Base-by-base conservation (phyloP, 2,329 filamentous ascomycete genomes). In the Arachnomyces sp. region DNA sequence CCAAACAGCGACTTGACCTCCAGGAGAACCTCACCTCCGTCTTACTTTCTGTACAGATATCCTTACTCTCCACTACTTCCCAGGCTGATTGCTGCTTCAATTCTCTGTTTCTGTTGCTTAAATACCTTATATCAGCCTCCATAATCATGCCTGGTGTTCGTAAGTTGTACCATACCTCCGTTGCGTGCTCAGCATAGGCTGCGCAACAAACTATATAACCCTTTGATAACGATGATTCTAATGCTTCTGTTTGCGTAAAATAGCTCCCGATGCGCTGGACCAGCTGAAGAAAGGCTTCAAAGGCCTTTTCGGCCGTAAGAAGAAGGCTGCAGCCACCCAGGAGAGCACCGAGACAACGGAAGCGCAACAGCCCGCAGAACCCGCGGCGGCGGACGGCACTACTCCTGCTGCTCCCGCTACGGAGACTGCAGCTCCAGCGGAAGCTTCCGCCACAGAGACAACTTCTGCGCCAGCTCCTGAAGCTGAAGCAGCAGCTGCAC, bases 211-310 rank as follows among this genome's bases (percentile, higher is more conserved):
- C 31, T 21, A 18, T 16, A 15, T 38, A 5, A 25, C 9, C 21
- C 21, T 9, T 9, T 25, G 9, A 25, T 25, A 25, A 9, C 21
- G 21, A 9, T 9, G 5, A 25, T 25, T 25, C 21, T 25, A 25
- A 25, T 9, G 21, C 21, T 25, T 31, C 29, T 41, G 13, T 18
- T 31, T 11, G 18, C n/a, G n/a, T 34, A 12, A n/a, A 28, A 37
- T 34, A 61, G 57, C 57, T 31, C 55, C 54, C 39, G 50, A 59
- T 49, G 51, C 55, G 39, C 44, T 60, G 17, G 45, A 55, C 15
- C 52, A 59, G 46, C 34, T 62, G 44, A 62, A 62, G 54, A 53
- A 52, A 32, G 51, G 53, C 36, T 47, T 61, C 32, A 62, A 57
- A 39, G 43, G 45, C 30, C 49, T 62, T 37, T 57, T 62, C 48